Conservation (phyloP, 768 basidiomycete species). For the Lenzites betulinus region DNA sequence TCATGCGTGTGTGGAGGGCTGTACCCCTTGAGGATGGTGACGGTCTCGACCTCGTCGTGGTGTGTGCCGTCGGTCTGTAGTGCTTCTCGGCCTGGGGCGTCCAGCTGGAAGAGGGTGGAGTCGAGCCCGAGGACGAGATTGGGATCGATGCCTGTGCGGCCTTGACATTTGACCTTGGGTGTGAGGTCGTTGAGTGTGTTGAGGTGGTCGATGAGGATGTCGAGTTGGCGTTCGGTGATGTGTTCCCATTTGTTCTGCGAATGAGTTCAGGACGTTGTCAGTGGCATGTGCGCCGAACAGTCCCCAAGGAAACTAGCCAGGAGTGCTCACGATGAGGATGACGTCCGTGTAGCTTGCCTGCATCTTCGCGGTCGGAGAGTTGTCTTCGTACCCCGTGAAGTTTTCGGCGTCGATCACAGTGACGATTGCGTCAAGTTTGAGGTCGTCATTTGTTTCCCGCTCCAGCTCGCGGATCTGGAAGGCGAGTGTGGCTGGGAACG, state of each 20-base stretch:
- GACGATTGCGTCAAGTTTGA: constrained; percentile 87
- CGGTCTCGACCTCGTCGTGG: constrained; percentile 85
- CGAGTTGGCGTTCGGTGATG: constrained; percentile 74
- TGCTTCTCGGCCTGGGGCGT: constrained; percentile 17
- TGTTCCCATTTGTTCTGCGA: constrained; percentile 89
- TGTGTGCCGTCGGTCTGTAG: constrained; percentile 38
- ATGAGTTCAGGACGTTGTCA: background rate
- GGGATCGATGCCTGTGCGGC: constrained; percentile 69
- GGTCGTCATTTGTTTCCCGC: constrained; percentile 68
- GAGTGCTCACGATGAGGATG: constrained; percentile 69
- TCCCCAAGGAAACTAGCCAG: background rate
- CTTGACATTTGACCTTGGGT: constrained; percentile 75
- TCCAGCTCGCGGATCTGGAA: constrained; percentile 93
- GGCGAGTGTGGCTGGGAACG: constrained; percentile 93
- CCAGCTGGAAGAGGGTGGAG: constrained; percentile 65
- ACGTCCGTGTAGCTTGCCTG: constrained; percentile 95
- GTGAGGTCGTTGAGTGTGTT: constrained; percentile 89
- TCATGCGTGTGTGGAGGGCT: constrained; percentile 11
- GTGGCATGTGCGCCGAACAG: background rate
- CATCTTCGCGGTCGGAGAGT: constrained; percentile 89
- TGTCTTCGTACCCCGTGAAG: constrained; percentile 91
- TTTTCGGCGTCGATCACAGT: constrained; percentile 93
- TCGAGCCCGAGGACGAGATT: constrained; percentile 86
- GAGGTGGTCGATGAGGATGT: constrained; percentile 84
- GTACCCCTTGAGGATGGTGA: constrained; percentile 57